Evolutionary conservation across 306 rosid species (phyloP).

Genomic region (Pachyrhizus erosus): DNA sequence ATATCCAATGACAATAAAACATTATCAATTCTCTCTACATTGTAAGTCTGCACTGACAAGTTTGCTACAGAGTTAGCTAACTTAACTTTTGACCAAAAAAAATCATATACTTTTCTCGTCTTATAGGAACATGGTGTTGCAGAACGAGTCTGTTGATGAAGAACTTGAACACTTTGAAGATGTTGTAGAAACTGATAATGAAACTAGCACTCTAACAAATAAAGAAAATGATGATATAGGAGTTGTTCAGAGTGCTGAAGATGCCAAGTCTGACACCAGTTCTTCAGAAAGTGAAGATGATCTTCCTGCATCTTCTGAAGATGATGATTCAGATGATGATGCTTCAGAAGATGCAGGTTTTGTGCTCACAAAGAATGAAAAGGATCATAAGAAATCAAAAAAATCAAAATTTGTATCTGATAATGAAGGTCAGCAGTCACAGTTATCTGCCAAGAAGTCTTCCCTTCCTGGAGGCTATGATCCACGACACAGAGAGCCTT

Average conservation of each 20-base stretch:
- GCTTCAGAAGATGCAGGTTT: slow-evolving; percentile 60
- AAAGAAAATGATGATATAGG: slow-evolving; percentile 42
- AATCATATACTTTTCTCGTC: slow-evolving; percentile 27
- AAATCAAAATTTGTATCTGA: slow-evolving; percentile 42
- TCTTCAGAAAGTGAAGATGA: slow-evolving; percentile 72
- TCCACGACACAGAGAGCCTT: slow-evolving; percentile 85
- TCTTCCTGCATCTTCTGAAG: slow-evolving; percentile 65
- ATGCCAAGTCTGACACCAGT: slow-evolving; percentile 53
- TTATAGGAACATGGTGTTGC: slow-evolving; percentile 80
- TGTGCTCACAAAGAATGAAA: slow-evolving; percentile 53
- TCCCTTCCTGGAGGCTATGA: slow-evolving; percentile 83
- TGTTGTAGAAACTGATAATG: slow-evolving; percentile 60
- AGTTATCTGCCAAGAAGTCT: slow-evolving; percentile 52
- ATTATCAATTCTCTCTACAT: neutral
- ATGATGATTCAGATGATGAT: slow-evolving; percentile 69
- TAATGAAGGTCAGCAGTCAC: slow-evolving; percentile 46
- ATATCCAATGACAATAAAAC: neutral
- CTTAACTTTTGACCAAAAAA: neutral
- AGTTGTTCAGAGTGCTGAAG: slow-evolving; percentile 42
- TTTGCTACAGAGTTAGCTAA: neutral
- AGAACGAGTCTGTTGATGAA: slow-evolving; percentile 78
- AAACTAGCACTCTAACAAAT: slow-evolving; percentile 50
- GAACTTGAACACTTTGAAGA: slow-evolving; percentile 95
- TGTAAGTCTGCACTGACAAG: neutral
- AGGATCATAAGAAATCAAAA: slow-evolving; percentile 38